Evolutionary conservation across 2,329 filamentous ascomycete species (phyloP).

Genomic region (Aspergillus viridinutans): DNA sequence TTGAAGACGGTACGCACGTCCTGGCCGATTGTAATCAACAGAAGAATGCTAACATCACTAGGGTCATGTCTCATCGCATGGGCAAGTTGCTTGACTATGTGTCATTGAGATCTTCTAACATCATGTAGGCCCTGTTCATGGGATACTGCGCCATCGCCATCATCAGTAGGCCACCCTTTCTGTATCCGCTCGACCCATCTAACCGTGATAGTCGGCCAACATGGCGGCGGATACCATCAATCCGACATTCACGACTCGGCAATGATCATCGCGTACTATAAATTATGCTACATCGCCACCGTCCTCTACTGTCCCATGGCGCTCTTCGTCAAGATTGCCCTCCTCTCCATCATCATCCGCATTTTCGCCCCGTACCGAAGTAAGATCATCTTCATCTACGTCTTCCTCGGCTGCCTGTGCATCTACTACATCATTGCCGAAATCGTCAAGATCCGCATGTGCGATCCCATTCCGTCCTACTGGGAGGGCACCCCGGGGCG

Average conservation of each 20-base stretch:
- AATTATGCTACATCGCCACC: conserved; percentile 36
- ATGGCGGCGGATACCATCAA: conserved; percentile 35
- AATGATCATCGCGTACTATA: conserved; percentile 23
- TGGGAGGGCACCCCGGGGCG: conserved; percentile 25
- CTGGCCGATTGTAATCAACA: not conserved
- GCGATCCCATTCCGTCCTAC: conserved; percentile 33
- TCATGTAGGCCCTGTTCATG: conserved; percentile 25
- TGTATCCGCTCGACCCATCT: not conserved
- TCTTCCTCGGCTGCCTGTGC: conserved; percentile 30
- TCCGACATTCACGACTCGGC: conserved; percentile 19
- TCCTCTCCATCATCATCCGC: conserved; percentile 36
- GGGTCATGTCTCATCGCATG: conserved; percentile 15
- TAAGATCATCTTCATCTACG: conserved; percentile 33
- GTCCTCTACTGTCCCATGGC: conserved; percentile 40
- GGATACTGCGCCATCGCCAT: conserved; percentile 32
- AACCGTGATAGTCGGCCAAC: conserved; percentile 22
- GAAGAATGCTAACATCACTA: conserved; percentile 10
- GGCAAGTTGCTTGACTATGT: conserved; percentile 10
- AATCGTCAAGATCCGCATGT: conserved; percentile 37
- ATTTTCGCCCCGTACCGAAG: conserved; percentile 35
- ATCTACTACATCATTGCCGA: conserved; percentile 35
- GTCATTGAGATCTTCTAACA: not conserved
- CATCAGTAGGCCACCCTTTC: conserved; percentile 14
- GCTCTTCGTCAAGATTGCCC: conserved; percentile 34
- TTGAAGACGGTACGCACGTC: conserved; percentile 37